Evolutionary conservation across 768 basidiomycete species (phyloP), one percentile per base, ranked within the genome.

Genomic region (Naganishia randhawae): DNA sequence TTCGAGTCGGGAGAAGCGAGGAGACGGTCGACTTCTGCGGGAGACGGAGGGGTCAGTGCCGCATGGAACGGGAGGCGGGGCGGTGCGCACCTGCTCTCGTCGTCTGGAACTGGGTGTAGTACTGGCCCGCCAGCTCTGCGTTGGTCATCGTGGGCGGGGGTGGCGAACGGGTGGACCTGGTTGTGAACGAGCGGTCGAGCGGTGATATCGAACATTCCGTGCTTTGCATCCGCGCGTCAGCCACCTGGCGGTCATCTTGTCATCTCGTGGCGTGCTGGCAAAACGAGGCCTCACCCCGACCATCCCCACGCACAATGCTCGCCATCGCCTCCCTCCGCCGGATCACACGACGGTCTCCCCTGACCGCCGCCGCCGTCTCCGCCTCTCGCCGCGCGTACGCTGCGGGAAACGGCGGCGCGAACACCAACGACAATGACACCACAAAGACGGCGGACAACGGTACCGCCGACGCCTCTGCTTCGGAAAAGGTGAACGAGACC

Each of bases 401-500:
- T 13, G 57, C 35, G 22, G 57, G 25, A 25, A 42, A 42, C 3
- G n/a, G n/a, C n/a, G n/a, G n/a, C n/a, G n/a, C n/a, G n/a, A n/a
- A n/a, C n/a, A n/a, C n/a, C n/a, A n/a, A n/a, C n/a, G n/a, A n/a
- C n/a, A n/a, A n/a, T n/a, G n/a, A n/a, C n/a, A n/a, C n/a, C n/a
- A n/a, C n/a, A n/a, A 39, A n/a, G 2, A 42, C 57, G 3, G 37
- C 35, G 19, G 57, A 55, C 1, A 33, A 55, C 14, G 32, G 11
- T 33, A 22, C n/a, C n/a, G 14, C 33, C 54, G 35, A 35, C 6
- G 53, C 31, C 31, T n/a, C 53, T 25, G 55, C n/a, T n/a, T n/a
- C 39, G 31, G 55, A 67, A 1, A 13, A 67, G 22, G 45, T 62
- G 17, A 61, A 61, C 11, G 19, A 73, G 37, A 63, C 71, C 13